Evolutionary conservation across 2,329 filamentous ascomycete genomes (phyloP).

Genomic region (Colletotrichum cereale): DNA sequence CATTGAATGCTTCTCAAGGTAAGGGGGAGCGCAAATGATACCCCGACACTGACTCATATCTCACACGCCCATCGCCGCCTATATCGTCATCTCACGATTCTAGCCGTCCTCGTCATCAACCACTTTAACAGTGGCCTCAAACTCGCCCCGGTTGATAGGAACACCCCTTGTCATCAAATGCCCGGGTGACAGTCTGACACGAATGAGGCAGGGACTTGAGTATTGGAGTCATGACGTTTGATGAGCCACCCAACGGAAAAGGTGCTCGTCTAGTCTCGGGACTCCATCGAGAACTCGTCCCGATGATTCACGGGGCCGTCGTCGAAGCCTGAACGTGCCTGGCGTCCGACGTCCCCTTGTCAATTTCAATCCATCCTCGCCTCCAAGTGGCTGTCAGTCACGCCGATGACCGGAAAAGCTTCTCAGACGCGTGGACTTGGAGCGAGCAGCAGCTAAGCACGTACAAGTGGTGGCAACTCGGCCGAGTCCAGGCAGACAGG

Average conservation of each 20-base stretch:
- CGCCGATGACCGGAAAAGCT: not conserved
- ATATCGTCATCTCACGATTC: not conserved
- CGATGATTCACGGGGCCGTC: not conserved
- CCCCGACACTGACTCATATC: not conserved
- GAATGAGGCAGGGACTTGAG: not conserved
- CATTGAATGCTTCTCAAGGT: not conserved
- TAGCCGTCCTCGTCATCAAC: not conserved
- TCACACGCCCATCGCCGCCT: not conserved
- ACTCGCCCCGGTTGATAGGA: not conserved
- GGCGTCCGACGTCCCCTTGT: not conserved
- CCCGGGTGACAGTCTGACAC: not conserved
- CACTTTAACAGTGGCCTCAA: not conserved
- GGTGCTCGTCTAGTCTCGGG: too few species aligned
- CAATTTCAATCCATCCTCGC: not conserved
- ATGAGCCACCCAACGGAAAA: not conserved
- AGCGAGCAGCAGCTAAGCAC: not conserved
- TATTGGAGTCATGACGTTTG: not conserved
- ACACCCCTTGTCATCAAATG: not conserved
- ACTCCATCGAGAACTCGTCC: not conserved
- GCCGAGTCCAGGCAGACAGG: conserved; percentile 8
- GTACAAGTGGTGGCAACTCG: not conserved
- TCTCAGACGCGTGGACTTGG: not conserved
- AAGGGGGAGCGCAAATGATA: not conserved
- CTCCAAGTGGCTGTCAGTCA: not conserved
- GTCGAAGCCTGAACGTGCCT: not conserved